A percentile compares a stretch with the other conserved stretches of the same genome.
These are phyloP conservation scores for Carex sylvatica DNA, from an alignment of 202 grass and related monocot genomes.

Conservation along the genomic window DNA sequence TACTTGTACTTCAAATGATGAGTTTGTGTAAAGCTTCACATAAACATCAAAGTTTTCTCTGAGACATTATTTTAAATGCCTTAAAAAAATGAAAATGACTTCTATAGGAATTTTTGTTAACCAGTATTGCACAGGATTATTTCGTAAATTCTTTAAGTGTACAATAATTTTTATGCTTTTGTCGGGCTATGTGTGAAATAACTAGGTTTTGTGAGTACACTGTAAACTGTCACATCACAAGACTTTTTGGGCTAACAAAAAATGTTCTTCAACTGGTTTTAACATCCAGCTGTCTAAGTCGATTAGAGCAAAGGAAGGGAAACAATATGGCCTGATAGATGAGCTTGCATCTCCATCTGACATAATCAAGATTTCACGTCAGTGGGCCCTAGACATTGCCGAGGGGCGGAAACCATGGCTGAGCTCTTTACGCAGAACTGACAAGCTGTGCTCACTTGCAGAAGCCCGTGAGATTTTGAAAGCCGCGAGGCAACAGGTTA, in stretches of 20 bases:
- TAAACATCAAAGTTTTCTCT: neutral
- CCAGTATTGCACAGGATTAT: neutral
- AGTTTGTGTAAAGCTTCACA: neutral
- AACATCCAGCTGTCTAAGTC: constrained; percentile 73
- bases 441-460: constrained; percentile 77
- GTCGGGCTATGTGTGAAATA: neutral
- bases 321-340: constrained; percentile 84
- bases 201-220: neutral
- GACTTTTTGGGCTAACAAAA: constrained; percentile 12
- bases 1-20: neutral
- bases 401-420: constrained; percentile 77
- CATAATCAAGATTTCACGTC: constrained; percentile 66
- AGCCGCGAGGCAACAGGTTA: constrained; percentile 63
- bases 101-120: neutral
- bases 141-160: neutral
- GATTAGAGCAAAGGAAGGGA: constrained; percentile 77
- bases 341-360: constrained; percentile 68
- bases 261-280: constrained; percentile 1
- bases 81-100: neutral
- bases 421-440: constrained; percentile 74
- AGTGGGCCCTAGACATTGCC: constrained; percentile 88
- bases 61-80: neutral
- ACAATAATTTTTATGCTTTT: neutral
- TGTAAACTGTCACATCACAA: neutral
- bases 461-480: constrained; percentile 72